Evolutionary conservation across 768 basidiomycete genomes (phyloP).

Genomic region (Xerocomellus intermedius): DNA sequence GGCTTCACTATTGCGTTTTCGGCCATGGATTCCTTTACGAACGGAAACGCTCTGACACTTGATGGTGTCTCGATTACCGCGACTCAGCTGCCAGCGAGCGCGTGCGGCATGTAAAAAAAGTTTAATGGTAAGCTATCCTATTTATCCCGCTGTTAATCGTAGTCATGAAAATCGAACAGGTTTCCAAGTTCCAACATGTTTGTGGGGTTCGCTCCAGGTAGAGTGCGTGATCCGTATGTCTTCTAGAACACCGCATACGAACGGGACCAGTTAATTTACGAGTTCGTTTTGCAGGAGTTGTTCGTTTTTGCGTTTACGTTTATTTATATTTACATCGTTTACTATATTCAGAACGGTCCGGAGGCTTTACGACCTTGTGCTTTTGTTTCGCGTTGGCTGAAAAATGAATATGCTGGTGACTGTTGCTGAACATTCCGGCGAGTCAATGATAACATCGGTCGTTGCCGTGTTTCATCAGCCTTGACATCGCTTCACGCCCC

Average conservation of each 20-base stretch:
- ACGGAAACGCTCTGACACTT: conserved; percentile 26
- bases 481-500: too few relatives aligned
- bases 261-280: too few relatives aligned
- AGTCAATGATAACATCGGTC: too few relatives aligned
- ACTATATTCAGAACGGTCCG: too few relatives aligned
- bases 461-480: too few relatives aligned
- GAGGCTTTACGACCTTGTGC: too few relatives aligned
- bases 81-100: conserved; percentile 9
- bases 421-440: too few relatives aligned
- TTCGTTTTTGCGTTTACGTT: too few relatives aligned
- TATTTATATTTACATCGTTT: too few relatives aligned
- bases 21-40: conserved; percentile 39
- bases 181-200: background rate
- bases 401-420: too few relatives aligned
- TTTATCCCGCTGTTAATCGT: background rate
- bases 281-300: too few relatives aligned
- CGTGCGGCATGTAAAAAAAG: conserved; percentile 3
- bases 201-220: background rate
- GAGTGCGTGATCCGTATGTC: background rate
- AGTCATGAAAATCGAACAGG: background rate
- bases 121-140: background rate
- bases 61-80: conserved; percentile 30
- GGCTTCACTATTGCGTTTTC: conserved; percentile 38
- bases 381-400: too few relatives aligned
- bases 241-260: background rate